These are phyloP conservation scores for Discostella pseudostelligera DNA, from an alignment of 108 stramenopile species.

Conservation along the genomic window DNA sequence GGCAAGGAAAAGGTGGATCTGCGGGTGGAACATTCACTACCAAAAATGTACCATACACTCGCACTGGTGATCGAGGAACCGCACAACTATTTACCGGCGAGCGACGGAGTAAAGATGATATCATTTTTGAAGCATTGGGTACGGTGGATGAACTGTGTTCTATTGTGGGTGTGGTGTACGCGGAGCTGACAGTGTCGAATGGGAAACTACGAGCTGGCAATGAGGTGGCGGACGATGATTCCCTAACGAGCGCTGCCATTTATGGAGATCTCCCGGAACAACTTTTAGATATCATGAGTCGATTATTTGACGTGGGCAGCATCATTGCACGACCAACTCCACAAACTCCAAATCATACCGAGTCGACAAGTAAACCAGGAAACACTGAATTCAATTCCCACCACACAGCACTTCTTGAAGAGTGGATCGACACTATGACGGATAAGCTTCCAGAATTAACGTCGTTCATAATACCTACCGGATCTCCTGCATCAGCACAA, in stretches of 20 bases:
- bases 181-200: constrained; percentile 29
- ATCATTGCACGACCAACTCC: constrained; percentile 69
- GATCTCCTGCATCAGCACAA: constrained; percentile 56
- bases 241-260: constrained; percentile 1
- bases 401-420: constrained; percentile 69
- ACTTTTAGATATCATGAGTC: constrained; percentile 78
- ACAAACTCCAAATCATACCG: not conserved
- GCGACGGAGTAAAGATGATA: constrained; percentile 71
- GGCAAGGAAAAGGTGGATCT: constrained; percentile 46
- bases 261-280: constrained; percentile 61
- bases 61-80: constrained; percentile 69
- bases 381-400: constrained; percentile 48
- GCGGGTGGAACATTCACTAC: constrained; percentile 54
- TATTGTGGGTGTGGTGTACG: constrained; percentile 74
- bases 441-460: constrained; percentile 77
- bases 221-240: constrained; percentile 11
- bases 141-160: constrained; percentile 85
- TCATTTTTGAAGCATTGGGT: constrained; percentile 79
- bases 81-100: constrained; percentile 78
- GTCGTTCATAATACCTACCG: constrained; percentile 82
- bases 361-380: not conserved
- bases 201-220: not conserved
- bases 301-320: constrained; percentile 82
- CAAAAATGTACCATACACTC: constrained; percentile 89
- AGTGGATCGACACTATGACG: constrained; percentile 81